These are phyloP conservation scores for Saccharomycopsis hybrid DNA, from an alignment of 1,139 yeast species.

Conservation along the genomic window DNA sequence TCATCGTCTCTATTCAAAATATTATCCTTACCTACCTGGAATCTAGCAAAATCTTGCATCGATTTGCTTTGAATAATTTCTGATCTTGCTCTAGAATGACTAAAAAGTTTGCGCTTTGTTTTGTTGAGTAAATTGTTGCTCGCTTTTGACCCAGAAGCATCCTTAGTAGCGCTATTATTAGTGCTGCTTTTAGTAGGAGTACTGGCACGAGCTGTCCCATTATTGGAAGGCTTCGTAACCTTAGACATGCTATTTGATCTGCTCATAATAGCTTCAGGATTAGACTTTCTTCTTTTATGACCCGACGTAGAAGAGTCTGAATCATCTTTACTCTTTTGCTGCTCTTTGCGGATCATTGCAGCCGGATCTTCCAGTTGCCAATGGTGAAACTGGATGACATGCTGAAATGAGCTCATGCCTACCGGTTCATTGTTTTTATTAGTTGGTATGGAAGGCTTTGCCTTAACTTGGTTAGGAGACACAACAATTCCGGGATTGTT, in stretches of 20 bases:
- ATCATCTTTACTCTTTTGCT: neutral
- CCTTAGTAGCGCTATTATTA: neutral
- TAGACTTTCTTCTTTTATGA: constrained; percentile 12
- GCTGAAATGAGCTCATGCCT: constrained; percentile 45
- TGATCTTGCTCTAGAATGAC: constrained; percentile 12
- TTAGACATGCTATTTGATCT: constrained; percentile 5
- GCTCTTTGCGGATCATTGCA: constrained; percentile 15
- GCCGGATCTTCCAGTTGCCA: constrained; percentile 41
- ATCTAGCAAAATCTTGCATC: constrained; percentile 6
- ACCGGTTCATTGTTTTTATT: constrained; percentile 30
- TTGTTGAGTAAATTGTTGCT: neutral
- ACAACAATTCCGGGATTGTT: neutral
- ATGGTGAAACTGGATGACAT: constrained; percentile 45
- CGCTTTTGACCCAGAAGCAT: neutral
- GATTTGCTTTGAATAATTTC: constrained; percentile 5
- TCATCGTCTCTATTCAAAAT: constrained; percentile 8
- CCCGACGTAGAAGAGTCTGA: neutral
- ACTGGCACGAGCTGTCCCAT: neutral
- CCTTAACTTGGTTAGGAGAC: no score
- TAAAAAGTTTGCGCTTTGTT: constrained; percentile 2
- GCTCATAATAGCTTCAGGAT: constrained; percentile 9
- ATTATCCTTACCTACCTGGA: constrained; percentile 11
- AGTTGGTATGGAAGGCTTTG: constrained; percentile 6
- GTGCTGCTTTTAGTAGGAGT: neutral
- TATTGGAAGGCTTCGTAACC: constrained; percentile 6